Conservation (phyloP, 495 filamentous ascomycete species). For the Jackrogersella multiformis region DNA sequence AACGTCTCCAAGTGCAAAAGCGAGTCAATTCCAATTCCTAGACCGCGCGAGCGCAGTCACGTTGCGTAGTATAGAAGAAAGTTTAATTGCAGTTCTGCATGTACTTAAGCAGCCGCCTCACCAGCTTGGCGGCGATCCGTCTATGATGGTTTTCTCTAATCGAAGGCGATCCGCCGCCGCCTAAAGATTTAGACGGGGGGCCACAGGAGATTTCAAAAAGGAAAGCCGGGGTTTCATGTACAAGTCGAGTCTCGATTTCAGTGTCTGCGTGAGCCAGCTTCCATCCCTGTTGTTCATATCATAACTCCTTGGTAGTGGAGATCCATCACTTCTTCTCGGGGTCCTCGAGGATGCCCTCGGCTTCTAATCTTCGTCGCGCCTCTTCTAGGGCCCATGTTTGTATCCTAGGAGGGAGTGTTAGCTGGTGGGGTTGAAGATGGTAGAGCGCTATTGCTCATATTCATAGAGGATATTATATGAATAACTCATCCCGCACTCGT, state of each 20-base stretch:
- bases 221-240: slow-evolving; percentile 39
- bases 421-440: neutral
- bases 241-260: slow-evolving; percentile 24
- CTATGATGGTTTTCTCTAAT: slow-evolving; percentile 42
- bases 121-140: slow-evolving; percentile 33
- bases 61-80: slow-evolving; percentile 14
- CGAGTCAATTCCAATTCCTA: neutral
- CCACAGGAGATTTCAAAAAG: slow-evolving; percentile 5
- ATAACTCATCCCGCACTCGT: neutral
- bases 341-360: slow-evolving; percentile 90
- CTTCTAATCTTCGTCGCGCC: slow-evolving; percentile 89
- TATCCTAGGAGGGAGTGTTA: slow-evolving; percentile 70
- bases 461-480: neutral
- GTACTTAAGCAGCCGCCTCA: slow-evolving; percentile 22
- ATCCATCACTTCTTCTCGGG: slow-evolving; percentile 49
- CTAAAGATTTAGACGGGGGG: slow-evolving; percentile 3
- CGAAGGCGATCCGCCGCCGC: slow-evolving; percentile 21
- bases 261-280: slow-evolving; percentile 12
- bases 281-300: slow-evolving; percentile 10
- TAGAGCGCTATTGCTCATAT: neutral
- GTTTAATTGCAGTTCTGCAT: slow-evolving; percentile 36
- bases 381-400: slow-evolving; percentile 99
- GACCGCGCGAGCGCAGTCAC: neutral
- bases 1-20: neutral
- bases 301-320: neutral